Base-by-base conservation (phyloP, 352 stramenopile genomes). In the Globisporangium irregulare region DNA sequence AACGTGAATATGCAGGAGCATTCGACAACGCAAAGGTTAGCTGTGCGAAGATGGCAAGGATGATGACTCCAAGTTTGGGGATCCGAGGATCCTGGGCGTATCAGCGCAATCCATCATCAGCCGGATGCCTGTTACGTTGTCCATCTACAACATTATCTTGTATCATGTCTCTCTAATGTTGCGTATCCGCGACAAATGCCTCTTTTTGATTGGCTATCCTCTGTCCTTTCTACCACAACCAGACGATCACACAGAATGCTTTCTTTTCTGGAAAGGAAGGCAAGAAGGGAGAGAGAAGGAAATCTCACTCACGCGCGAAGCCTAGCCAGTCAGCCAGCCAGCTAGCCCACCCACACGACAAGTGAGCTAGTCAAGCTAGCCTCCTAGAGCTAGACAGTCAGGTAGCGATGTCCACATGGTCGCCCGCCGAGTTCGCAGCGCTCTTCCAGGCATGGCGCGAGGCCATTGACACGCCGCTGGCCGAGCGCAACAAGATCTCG, bases 391-490 rank as follows among this genome's bases (percentile, higher is more conserved):
- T 20, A 25, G 24, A 3, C 22, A 38, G 9, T 15, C 1, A 25
- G 3, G 5, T 36, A 14, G 14, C 54, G 0, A 69, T 70, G 64
- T 64, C 64, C 15, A 46, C 64, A 57, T 70, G 64, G 64, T 59
- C 64, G 4, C 29, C 56, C 5, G 29, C 29, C 29, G 64, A 70
- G 64, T 59, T 70, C 38, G 57, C 43, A 14, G 58, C 66, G 50
- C 66, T 71, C 48, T 66, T 62, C 59, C 48, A 71, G 18, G 66
- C 66, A n/a, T 71, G 66, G 66, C 59, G 54, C 18, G 66, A 66
- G 29, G 38, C 66, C 20, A 51, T 66, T 36, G 66, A 71, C 34
- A 61, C 57, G 20, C 66, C 66, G n/a, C 8, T 66, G 34, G 14
- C 25, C 36, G 57, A 71, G 36, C 66, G 66, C 66, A 51, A 32